Base-by-base conservation (phyloP, 768 basidiomycete species). In the Lactifluus echinatus region DNA sequence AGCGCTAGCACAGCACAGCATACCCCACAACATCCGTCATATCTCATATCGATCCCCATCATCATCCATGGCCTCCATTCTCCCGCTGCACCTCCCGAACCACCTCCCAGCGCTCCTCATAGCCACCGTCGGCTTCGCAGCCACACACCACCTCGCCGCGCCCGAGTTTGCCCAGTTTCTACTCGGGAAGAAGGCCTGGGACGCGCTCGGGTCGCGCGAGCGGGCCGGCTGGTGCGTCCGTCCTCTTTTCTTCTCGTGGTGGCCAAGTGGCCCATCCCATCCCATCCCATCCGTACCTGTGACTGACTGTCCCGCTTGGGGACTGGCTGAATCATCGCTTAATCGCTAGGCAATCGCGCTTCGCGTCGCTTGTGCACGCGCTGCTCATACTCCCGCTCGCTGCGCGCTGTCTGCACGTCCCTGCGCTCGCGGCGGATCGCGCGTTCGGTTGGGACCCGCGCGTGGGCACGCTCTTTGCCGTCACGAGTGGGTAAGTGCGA, bases 281-380 rank as follows among this genome's bases (percentile, higher is more conserved):
- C n/a, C n/a, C n/a, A n/a, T n/a, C n/a, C n/a, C n/a, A n/a, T n/a
- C n/a, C n/a, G n/a, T n/a, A n/a, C n/a, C n/a, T n/a, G n/a, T 11
- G 26, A 12, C 17, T n/a, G 12, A 31, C 33, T 2, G 5, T 34
- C 23, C 23, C 2, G 48, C 15, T 24, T 31, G 31, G 33, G 11
- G 28, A 8, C 8, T n/a, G 15, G 3, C n/a, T n/a, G 1, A 26
- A 21, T 6, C 3, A 7, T 24, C 24, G 23, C 10, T 31, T 31
- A 5, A 31, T 31, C 24, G 10, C 40, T 63, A 89, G 87, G 87
- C 76, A 79, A 46, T 79, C 83, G 55, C 88, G 82, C 59, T 73
- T 84, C 33, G 81, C 85, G 24, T 90, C 91, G 0, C 81, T 90
- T 63, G 72, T 82, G 1, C 88, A 93, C 66, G 82, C 85, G 0